These are phyloP conservation scores for Umbelopsis sp. DNA, from an alignment of 371 early-diverging fungal species.

Conservation along the genomic window DNA sequence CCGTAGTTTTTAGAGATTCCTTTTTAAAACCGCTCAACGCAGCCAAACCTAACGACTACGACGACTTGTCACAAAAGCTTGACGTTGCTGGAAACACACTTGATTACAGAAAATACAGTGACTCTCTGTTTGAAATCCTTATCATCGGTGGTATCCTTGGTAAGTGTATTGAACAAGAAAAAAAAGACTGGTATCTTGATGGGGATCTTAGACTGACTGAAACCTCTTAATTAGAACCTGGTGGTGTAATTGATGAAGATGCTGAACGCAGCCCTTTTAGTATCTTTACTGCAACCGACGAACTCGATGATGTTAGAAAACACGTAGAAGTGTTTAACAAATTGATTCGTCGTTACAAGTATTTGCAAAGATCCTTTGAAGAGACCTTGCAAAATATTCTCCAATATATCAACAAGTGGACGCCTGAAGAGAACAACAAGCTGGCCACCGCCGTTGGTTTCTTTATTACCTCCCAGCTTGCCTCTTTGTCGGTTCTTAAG, in stretches of 20 bases:
- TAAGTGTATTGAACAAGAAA: slow-evolving; percentile 26
- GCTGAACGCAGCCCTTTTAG: slow-evolving; percentile 83
- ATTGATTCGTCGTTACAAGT: slow-evolving; percentile 92
- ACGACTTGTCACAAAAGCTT: slow-evolving; percentile 71
- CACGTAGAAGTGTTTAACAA: slow-evolving; percentile 83
- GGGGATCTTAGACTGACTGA: too few species aligned
- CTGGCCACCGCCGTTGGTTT: slow-evolving; percentile 81
- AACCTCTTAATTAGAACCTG: slow-evolving; percentile 68
- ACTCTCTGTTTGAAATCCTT: slow-evolving; percentile 90
- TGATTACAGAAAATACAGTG: slow-evolving; percentile 93
- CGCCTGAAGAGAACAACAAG: slow-evolving; percentile 75
- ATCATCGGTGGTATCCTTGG: slow-evolving; percentile 89
- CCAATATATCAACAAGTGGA: slow-evolving; percentile 87
- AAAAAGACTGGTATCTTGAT: too few species aligned
- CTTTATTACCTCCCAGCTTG: slow-evolving; percentile 70
- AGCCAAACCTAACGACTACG: slow-evolving; percentile 71
- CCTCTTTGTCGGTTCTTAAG: slow-evolving; percentile 69
- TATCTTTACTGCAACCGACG: slow-evolving; percentile 78
- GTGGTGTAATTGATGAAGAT: slow-evolving; percentile 86
- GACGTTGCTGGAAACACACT: slow-evolving; percentile 86
- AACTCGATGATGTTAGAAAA: slow-evolving; percentile 69
- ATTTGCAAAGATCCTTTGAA: slow-evolving; percentile 85
- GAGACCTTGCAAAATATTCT: slow-evolving; percentile 84
- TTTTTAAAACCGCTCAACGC: slow-evolving; percentile 66
- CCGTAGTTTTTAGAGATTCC: slow-evolving; percentile 73